Evolutionary conservation across 1,284 basidiomycete genomes (phyloP).

Genomic region (Coniophora puteana): DNA sequence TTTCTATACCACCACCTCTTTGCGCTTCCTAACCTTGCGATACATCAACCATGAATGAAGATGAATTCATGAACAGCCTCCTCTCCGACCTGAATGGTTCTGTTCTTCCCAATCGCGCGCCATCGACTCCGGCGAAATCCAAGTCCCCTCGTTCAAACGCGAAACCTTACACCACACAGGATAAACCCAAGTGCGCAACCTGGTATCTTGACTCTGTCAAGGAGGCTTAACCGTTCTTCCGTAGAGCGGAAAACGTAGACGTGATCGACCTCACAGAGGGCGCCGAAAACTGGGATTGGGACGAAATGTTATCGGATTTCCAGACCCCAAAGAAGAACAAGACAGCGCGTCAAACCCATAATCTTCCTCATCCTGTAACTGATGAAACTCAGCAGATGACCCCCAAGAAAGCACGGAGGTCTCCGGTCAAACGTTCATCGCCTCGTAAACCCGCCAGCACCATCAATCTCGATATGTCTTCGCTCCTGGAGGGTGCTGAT

Average conservation of each 20-base stretch:
- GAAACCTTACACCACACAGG: conserved; percentile 18
- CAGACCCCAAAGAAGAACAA: conserved; percentile 35
- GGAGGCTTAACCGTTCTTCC: conserved; percentile 12
- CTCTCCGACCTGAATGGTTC: conserved; percentile 43
- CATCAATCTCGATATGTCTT: conserved; percentile 23
- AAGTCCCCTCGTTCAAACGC: too few species aligned
- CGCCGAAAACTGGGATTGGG: conserved; percentile 52
- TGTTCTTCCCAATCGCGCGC: too few species aligned
- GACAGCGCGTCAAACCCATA: conserved; percentile 11
- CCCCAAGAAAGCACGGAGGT: conserved; percentile 8
- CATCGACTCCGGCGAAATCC: too few species aligned
- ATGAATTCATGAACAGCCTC: conserved; percentile 43
- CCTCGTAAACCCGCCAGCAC: not conserved
- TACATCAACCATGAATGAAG: conserved; percentile 33
- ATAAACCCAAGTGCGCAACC: conserved; percentile 7
- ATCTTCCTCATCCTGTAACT: conserved; percentile 6
- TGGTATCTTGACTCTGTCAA: conserved; percentile 14
- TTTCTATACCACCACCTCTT: not conserved
- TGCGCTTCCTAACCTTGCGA: conserved; percentile 17
- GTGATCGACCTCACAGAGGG: conserved; percentile 45
- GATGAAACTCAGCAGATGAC: too few species aligned
- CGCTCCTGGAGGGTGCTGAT: conserved; percentile 40
- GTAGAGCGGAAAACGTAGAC: too few species aligned
- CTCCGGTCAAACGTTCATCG: conserved; percentile 12
- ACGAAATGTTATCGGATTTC: conserved; percentile 35